Conservation (phyloP, 163 green algal genomes). For the Coccomyxa subellipsoidea region DNA sequence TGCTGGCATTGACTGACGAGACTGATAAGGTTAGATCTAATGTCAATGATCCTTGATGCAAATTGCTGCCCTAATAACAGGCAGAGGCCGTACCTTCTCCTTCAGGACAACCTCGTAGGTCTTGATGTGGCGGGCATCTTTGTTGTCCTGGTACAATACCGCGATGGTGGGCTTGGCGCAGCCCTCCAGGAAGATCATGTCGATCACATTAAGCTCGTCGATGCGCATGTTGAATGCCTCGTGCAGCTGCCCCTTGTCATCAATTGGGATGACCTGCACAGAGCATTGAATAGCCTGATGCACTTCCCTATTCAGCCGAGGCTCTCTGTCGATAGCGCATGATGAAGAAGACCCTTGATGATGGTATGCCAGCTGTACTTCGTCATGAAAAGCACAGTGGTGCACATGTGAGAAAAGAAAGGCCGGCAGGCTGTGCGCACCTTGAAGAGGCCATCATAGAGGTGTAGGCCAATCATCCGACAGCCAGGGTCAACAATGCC, state of each 20-base stretch:
- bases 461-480: constrained; percentile 82
- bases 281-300: not conserved
- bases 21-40: too few species aligned
- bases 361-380: too few species aligned
- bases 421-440: constrained; percentile 33
- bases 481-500: constrained; percentile 79
- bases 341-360: too few species aligned
- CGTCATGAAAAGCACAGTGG: too few species aligned
- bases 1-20: too few species aligned
- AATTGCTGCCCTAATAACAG: too few species aligned
- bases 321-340: too few species aligned
- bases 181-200: constrained; percentile 69
- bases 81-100: constrained; percentile 64
- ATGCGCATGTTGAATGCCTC: constrained; percentile 88
- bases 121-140: constrained; percentile 80
- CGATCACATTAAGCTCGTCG: constrained; percentile 90
- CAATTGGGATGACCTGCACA: constrained; percentile 83
- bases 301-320: too few species aligned
- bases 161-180: constrained; percentile 68
- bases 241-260: constrained; percentile 52
- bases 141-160: constrained; percentile 90
- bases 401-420: not conserved
- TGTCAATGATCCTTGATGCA: too few species aligned
- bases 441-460: constrained; percentile 96
- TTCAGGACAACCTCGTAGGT: constrained; percentile 83